phyloP scores from a whole-genome alignment of 1,284 basidiomycete genomes.

The Cystobasidium sp. region DNA sequence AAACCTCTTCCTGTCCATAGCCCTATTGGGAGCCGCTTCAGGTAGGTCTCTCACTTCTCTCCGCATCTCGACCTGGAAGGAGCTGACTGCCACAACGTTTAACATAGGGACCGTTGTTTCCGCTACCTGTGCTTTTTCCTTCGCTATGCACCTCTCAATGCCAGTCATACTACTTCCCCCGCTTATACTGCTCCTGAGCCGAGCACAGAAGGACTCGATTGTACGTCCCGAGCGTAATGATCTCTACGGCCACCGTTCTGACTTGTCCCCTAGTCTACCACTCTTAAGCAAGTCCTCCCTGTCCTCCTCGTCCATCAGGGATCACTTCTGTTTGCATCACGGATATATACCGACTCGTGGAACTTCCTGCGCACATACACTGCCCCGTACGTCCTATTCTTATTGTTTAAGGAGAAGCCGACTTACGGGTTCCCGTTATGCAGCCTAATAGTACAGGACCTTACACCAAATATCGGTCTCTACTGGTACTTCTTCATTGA shows the following conservation, averaged over 20 bases:
- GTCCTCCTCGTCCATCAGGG: constrained; percentile 45
- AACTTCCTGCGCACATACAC: constrained; percentile 74
- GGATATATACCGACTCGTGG: constrained; percentile 50
- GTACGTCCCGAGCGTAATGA: neutral
- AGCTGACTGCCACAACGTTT: constrained; percentile 38
- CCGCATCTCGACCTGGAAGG: neutral
- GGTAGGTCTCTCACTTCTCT: constrained; percentile 1
- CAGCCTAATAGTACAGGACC: constrained; percentile 74
- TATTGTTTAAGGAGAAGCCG: constrained; percentile 6
- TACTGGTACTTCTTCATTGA: constrained; percentile 99
- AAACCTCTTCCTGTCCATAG: constrained; percentile 69
- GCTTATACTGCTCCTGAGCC: constrained; percentile 8
- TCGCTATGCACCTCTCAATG: constrained; percentile 43
- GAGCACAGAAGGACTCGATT: neutral
- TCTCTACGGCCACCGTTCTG: neutral
- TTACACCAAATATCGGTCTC: constrained; percentile 90
- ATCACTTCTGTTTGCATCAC: constrained; percentile 44
- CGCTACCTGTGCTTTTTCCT: constrained; percentile 45
- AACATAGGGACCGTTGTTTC: constrained; percentile 36
- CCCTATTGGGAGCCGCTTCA: constrained; percentile 70
- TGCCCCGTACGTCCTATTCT: constrained; percentile 67
- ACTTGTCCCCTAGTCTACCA: neutral
- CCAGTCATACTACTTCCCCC: constrained; percentile 43
- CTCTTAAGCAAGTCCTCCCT: constrained; percentile 18
- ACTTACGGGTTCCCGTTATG: constrained; percentile 7